A percentile compares a stretch with the other conserved stretches of the same genome.
Conservation (phyloP, 805 yeast genomes). For the Ascoidea rubescens region DNA sequence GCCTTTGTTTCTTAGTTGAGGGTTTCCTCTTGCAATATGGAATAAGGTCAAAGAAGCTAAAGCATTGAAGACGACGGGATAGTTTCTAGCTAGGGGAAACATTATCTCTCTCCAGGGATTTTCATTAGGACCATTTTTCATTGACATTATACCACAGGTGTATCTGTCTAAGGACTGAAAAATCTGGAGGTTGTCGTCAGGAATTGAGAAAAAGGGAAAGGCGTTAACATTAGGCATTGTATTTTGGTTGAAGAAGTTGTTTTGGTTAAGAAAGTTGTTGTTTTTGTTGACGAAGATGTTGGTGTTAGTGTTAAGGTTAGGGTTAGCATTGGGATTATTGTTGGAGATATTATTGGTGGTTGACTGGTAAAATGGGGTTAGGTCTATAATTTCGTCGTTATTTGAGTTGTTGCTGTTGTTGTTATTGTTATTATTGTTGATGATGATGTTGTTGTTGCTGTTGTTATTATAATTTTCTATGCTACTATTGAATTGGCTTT, state of each 20-base stretch:
- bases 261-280: not conserved
- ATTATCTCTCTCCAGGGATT: slow-evolving; percentile 54
- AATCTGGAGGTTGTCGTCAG: slow-evolving; percentile 12
- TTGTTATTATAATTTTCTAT: no score
- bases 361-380: not conserved
- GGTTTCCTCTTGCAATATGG: slow-evolving; percentile 36
- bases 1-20: slow-evolving; percentile 32
- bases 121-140: slow-evolving; percentile 48
- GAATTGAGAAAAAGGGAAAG: not conserved
- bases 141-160: slow-evolving; percentile 43
- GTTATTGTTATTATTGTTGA: no score
- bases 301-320: not conserved
- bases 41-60: slow-evolving; percentile 55
- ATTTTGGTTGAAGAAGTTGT: not conserved
- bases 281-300: not conserved
- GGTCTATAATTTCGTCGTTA: not conserved
- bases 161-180: slow-evolving; percentile 26
- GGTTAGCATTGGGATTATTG: not conserved
- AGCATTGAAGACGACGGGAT: slow-evolving; percentile 46
- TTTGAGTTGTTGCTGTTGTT: no score
- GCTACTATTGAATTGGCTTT: not conserved
- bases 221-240: no score
- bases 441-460: no score
- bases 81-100: slow-evolving; percentile 40
- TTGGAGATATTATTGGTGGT: not conserved